Evolutionary conservation across 2,329 filamentous ascomycete genomes (phyloP).

Genomic region (Aureobasidium sp.): DNA sequence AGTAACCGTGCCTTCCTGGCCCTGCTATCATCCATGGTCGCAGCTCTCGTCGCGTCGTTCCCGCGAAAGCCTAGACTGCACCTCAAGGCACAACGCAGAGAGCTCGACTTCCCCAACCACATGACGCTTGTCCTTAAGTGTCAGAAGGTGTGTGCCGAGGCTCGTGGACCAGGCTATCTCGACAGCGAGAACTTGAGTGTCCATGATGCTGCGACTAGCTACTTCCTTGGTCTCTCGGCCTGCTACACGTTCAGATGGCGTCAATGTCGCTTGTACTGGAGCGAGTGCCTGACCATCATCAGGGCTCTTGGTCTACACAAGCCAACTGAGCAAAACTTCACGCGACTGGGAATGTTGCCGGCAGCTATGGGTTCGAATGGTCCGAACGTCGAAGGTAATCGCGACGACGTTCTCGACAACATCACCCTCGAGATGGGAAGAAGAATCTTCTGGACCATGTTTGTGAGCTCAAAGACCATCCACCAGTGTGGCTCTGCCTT

Average conservation of each 20-base stretch:
- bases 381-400: slow-evolving; percentile 27
- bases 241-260: slow-evolving; percentile 61
- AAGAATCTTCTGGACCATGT: slow-evolving; percentile 71
- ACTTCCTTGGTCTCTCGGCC: slow-evolving; percentile 60
- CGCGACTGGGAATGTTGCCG: slow-evolving; percentile 28
- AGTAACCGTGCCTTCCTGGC: slow-evolving; percentile 59
- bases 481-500: slow-evolving; percentile 68
- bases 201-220: slow-evolving; percentile 63
- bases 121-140: slow-evolving; percentile 63
- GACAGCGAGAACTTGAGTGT: slow-evolving; percentile 46
- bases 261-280: slow-evolving; percentile 59
- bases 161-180: slow-evolving; percentile 52
- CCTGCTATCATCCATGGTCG: slow-evolving; percentile 66
- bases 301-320: slow-evolving; percentile 59
- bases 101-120: slow-evolving; percentile 58
- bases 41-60: slow-evolving; percentile 64
- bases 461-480: slow-evolving; percentile 63
- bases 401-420: slow-evolving; percentile 32
- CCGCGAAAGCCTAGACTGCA: slow-evolving; percentile 62
- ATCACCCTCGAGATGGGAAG: slow-evolving; percentile 47
- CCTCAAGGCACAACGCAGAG: slow-evolving; percentile 56
- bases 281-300: slow-evolving; percentile 62
- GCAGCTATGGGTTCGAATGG: slow-evolving; percentile 28
- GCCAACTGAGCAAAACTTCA: slow-evolving; percentile 36
- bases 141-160: slow-evolving; percentile 57